phyloP scores from a whole-genome alignment of 345 rosid species.

The Lenwebbia sp. region DNA sequence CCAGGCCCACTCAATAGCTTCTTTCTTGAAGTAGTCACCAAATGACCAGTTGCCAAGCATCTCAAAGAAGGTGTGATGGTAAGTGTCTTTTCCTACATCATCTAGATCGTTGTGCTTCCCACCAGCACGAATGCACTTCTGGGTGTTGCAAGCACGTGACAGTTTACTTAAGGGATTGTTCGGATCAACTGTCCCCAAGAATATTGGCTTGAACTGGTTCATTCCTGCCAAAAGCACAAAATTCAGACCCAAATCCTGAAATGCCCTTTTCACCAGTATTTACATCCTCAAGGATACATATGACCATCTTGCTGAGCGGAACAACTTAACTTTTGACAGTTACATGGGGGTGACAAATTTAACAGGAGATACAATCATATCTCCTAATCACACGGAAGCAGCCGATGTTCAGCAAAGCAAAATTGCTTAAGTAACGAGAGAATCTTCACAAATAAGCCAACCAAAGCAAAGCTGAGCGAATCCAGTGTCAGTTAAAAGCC shows the following conservation, averaged over 20 bases:
- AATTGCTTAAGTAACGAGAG: not conserved
- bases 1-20: conserved; percentile 98
- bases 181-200: conserved; percentile 85
- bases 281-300: not conserved
- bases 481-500: not conserved
- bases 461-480: not conserved
- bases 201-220: conserved; percentile 94
- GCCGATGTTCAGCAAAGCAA: fast-evolving
- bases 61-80: conserved; percentile 99
- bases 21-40: conserved; percentile 91
- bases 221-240: conserved; percentile 40
- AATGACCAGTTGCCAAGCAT: conserved; percentile 99
- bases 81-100: conserved; percentile 97
- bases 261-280: not conserved
- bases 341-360: not conserved
- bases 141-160: conserved; percentile 77
- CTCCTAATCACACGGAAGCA: not conserved
- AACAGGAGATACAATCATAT: not conserved
- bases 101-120: conserved; percentile 98
- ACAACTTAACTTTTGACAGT: not conserved
- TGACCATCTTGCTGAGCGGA: not conserved
- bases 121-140: conserved; percentile 96
- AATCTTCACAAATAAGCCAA: not conserved
- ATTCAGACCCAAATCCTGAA: not conserved
- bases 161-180: conserved; percentile 68